Percentiles rank a stretch among this genome's conserved stretches.
Conservation (phyloP, 1,139 yeast genomes). For the Wickerhamomyces sp. region DNA sequence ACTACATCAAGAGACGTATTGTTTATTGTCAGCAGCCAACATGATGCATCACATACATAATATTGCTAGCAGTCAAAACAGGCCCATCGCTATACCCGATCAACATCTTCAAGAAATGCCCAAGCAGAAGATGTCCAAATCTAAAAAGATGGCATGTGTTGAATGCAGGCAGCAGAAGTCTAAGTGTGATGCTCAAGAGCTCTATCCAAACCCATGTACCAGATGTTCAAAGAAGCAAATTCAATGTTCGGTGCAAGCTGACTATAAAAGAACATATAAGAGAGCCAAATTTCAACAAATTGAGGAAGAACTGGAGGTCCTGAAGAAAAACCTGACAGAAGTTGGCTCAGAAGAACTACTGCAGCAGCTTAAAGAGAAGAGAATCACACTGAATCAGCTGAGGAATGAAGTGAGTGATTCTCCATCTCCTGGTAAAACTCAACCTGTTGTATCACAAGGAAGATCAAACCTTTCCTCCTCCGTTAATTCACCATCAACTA, state of each 20-base stretch:
- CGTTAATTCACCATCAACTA: not conserved
- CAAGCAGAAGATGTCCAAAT: not conserved
- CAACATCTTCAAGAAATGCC: not conserved
- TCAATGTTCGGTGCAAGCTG: conserved; percentile 68
- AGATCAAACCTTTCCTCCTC: not conserved
- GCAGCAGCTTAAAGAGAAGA: conserved; percentile 18
- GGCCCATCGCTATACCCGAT: too few relatives aligned
- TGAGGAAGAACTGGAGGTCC: conserved; percentile 69
- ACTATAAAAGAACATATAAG: conserved; percentile 84
- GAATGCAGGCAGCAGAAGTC: conserved; percentile 95
- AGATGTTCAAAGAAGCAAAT: conserved; percentile 70
- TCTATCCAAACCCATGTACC: conserved; percentile 76
- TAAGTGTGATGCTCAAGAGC: conserved; percentile 80
- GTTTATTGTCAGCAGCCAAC: too few relatives aligned
- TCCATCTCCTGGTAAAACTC: conserved; percentile 3
- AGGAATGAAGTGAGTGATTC: conserved; percentile 10
- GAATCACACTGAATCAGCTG: conserved; percentile 13
- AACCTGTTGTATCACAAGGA: conserved; percentile 6
- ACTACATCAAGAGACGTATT: too few relatives aligned
- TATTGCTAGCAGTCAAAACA: not conserved
- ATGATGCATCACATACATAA: not conserved
- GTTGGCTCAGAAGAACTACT: conserved; percentile 46
- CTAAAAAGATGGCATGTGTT: conserved; percentile 79
- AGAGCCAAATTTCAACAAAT: conserved; percentile 81
- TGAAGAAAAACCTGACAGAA: conserved; percentile 53